These are phyloP conservation scores for Colletotrichum eleusines DNA, from an alignment of 2,329 filamentous ascomycete species.

Conservation along the genomic window DNA sequence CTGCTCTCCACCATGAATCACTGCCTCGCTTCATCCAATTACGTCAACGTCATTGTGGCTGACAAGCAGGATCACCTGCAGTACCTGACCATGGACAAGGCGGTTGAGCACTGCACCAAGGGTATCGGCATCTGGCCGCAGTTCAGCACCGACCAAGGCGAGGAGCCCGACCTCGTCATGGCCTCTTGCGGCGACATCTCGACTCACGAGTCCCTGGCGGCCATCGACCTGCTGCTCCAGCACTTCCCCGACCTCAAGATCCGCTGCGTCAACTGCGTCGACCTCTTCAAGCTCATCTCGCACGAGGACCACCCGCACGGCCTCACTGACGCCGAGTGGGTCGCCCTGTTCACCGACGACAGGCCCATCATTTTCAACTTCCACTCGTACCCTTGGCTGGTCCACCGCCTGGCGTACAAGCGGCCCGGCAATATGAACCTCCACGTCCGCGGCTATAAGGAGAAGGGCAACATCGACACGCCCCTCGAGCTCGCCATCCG, in stretches of 20 bases:
- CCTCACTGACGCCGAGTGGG: conserved; percentile 74
- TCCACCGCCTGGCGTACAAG: conserved; percentile 82
- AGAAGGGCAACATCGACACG: conserved; percentile 88
- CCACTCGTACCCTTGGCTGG: conserved; percentile 85
- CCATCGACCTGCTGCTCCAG: conserved; percentile 78
- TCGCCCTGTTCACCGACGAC: conserved; percentile 77
- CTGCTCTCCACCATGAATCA: conserved; percentile 82
- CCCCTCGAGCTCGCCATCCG: conserved; percentile 82
- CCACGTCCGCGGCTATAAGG: conserved; percentile 82
- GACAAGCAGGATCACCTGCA: conserved; percentile 86
- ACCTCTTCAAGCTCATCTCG: conserved; percentile 83
- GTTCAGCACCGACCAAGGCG: conserved; percentile 77
- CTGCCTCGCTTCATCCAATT: conserved; percentile 79
- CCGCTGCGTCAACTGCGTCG: conserved; percentile 83
- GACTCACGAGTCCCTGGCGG: conserved; percentile 80
- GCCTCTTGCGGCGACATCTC: conserved; percentile 81
- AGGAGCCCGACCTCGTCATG: conserved; percentile 81
- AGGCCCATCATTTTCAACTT: conserved; percentile 86
- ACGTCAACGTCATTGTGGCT: conserved; percentile 84
- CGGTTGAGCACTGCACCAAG: conserved; percentile 81
- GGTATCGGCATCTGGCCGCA: conserved; percentile 83
- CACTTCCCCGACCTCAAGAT: conserved; percentile 80
- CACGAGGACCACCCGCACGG: conserved; percentile 79
- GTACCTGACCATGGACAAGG: conserved; percentile 79
- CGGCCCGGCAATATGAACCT: conserved; percentile 75